phyloP scores from a whole-genome alignment of 1,284 basidiomycete species.

The Malassezia yamatoensis region DNA sequence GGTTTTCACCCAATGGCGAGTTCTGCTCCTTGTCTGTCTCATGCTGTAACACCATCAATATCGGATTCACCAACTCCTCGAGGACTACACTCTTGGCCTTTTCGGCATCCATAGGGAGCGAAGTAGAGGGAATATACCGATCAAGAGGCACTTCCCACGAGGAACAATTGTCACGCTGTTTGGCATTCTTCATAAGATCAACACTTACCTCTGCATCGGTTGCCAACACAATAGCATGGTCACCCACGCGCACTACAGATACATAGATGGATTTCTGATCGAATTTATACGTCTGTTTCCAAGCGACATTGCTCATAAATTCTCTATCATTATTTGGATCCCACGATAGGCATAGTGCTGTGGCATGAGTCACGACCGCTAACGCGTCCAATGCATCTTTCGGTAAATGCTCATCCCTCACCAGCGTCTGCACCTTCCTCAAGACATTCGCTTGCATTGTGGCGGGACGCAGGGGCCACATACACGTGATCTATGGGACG shows the following conservation, averaged over 20 bases:
- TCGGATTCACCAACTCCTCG: background rate
- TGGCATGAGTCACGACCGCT: background rate
- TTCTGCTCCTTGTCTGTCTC: background rate
- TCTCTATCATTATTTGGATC: background rate
- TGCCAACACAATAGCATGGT: constrained; percentile 1
- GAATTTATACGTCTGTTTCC: background rate
- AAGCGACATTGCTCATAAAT: background rate
- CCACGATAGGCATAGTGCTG: background rate
- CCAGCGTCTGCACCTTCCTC: background rate
- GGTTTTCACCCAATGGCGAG: background rate
- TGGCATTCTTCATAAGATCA: background rate
- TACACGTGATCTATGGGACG: background rate
- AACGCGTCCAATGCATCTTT: background rate
- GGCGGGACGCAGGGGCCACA: constrained; percentile 2
- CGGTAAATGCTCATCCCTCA: background rate
- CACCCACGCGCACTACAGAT: background rate
- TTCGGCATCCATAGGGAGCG: background rate
- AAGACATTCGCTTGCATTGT: background rate
- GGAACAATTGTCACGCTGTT: background rate
- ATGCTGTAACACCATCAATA: background rate
- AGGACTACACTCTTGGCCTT: background rate
- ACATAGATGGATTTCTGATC: background rate
- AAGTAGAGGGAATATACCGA: background rate
- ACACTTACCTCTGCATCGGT: background rate
- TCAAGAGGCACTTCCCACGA: background rate